Percentiles rank a stretch among this genome's conserved stretches.
Conservation (phyloP, 495 filamentous ascomycete genomes). For the Penicillium angulare region DNA sequence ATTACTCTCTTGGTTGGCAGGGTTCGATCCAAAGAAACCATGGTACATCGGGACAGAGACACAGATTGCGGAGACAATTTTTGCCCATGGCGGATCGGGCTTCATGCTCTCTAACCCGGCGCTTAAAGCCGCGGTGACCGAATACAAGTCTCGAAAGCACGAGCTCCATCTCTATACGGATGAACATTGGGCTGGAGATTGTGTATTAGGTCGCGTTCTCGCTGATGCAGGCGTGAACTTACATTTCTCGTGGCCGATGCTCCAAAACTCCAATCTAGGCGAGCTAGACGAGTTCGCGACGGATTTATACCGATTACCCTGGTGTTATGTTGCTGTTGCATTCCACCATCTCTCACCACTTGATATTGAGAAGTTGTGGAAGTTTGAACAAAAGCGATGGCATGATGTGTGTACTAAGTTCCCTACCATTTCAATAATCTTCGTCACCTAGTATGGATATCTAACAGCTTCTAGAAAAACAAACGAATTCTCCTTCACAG, state of each 20-base stretch:
- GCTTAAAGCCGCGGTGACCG: constrained; percentile 43
- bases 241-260: constrained; percentile 49
- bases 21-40: constrained; percentile 48
- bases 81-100: constrained; percentile 68
- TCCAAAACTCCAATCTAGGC: constrained; percentile 48
- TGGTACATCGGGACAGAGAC: constrained; percentile 61
- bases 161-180: constrained; percentile 54
- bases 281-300: constrained; percentile 44
- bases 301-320: constrained; percentile 42
- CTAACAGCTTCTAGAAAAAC: constrained; percentile 24
- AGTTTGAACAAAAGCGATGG: constrained; percentile 42
- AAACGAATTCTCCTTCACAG: constrained; percentile 38
- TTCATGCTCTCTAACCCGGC: constrained; percentile 62
- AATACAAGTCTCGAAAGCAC: constrained; percentile 43
- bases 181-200: constrained; percentile 67
- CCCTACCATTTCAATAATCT: not conserved
- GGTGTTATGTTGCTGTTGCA: constrained; percentile 56
- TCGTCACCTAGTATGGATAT: not conserved
- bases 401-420: constrained; percentile 32
- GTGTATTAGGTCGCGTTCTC: constrained; percentile 58
- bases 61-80: constrained; percentile 52
- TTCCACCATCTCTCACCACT: constrained; percentile 50
- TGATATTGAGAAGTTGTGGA: constrained; percentile 40
- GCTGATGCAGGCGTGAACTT: constrained; percentile 51
- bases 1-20: constrained; percentile 53